A percentile compares a stretch with the other conserved stretches of the same genome.
Conservation (phyloP, 345 rosid genomes). For the Camelina hispida region DNA sequence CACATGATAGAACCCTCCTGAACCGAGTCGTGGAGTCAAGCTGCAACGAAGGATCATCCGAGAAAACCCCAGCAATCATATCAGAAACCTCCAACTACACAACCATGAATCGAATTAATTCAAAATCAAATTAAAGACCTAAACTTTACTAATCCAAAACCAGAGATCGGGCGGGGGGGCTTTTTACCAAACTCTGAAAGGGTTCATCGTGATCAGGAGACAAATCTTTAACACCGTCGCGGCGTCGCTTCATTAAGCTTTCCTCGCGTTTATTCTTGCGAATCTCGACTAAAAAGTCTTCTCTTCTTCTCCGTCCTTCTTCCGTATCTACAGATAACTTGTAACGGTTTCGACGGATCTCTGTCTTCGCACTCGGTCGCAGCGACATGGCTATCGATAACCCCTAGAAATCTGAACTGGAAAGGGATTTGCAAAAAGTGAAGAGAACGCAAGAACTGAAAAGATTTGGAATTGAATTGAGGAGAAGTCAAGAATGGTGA, state of each 20-base stretch:
- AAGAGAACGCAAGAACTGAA: neutral
- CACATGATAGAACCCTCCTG: constrained; percentile 53
- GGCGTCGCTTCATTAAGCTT: constrained; percentile 45
- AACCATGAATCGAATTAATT: too few species aligned
- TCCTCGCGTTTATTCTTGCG: constrained; percentile 40
- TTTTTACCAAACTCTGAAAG: constrained; percentile 13
- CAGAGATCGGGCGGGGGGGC: neutral
- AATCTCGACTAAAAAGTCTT: constrained; percentile 39
- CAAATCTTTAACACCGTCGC: constrained; percentile 19
- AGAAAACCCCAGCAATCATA: constrained; percentile 53
- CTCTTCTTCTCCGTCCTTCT: constrained; percentile 47
- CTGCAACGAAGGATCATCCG: constrained; percentile 49
- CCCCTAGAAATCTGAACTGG: constrained; percentile 4
- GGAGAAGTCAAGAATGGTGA: too few species aligned
- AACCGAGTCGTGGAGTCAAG: constrained; percentile 54
- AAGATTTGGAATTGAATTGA: too few species aligned
- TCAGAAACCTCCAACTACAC: constrained; percentile 54
- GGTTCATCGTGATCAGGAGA: neutral
- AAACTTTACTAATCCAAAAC: neutral
- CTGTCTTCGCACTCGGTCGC: constrained; percentile 37
- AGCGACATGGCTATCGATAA: constrained; percentile 37
- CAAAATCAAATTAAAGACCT: too few species aligned
- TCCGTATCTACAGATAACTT: constrained; percentile 36
- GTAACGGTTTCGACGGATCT: constrained; percentile 40
- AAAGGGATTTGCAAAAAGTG: neutral